Base-by-base conservation (phyloP, 176 grass and related monocot species). In the Tuctoria greenei region DNA sequence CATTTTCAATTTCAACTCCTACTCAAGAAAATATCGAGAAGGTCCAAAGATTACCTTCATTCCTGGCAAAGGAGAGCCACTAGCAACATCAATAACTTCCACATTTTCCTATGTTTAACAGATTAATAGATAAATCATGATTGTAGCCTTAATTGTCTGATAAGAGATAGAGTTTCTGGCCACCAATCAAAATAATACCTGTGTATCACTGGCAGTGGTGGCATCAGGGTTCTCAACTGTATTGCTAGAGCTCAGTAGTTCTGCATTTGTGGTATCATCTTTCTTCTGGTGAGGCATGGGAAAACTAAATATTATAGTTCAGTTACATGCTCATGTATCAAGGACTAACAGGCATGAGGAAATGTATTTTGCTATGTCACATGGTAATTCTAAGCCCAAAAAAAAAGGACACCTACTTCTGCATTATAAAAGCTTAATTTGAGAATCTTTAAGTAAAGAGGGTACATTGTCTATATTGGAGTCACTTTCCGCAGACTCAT, bases 41-140 rank as follows among this genome's bases (percentile, higher is more conserved):
- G 54, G 12, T 28, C 24, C 14, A 71, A 72, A 15, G 15, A 20
- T 92, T 82, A 99, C 95, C 95, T 87, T 87, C 86, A 99, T 90
- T 88, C 95, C 91, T 40, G 95, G 95, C 85, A 99, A 92, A 61
- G 95, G 95, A 17, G 95, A 95, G 60, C 95, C 95, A 17, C 89
- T 90, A 56, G 82, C 70, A 63, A 99, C 87, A 46, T 95, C 87
- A 27, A 87, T 43, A 36, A 75, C 44, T 71, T 88, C 88, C 76
- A 82, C 57, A 41, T 79, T 83, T 50, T 89, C 84, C 86, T 97
- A 83, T 79, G 66, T 67, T 79, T 40, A 34, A 72, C 71, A 85
- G 63, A 68, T 86, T 72, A 71, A 81, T 74, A 79, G 49, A 81
- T 66, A 83, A 64, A 34, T 2, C 31, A 61, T 8, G 1, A 64